Percentiles rank a stretch among this genome's conserved stretches.
Conservation (phyloP, 2,329 filamentous ascomycete genomes). For the Talaromyces sp. region DNA sequence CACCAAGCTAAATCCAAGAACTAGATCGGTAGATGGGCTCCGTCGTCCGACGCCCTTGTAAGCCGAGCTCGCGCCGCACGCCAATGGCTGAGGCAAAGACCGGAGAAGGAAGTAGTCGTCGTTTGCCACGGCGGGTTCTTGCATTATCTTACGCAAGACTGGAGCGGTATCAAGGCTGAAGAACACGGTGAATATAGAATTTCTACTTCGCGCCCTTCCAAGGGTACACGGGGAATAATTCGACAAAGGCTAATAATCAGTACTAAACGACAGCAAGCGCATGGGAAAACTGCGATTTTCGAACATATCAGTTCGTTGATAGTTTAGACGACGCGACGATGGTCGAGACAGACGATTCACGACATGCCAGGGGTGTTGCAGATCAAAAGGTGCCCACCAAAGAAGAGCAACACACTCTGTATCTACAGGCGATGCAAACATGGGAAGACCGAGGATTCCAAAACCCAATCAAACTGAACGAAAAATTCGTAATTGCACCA, state of each 20-base stretch:
- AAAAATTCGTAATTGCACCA: background rate
- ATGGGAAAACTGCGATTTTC: conserved; percentile 19
- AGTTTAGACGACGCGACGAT: conserved; percentile 15
- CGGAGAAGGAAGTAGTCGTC: conserved; percentile 21
- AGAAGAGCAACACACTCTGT: conserved; percentile 14
- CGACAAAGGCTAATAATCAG: background rate
- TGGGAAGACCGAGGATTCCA: conserved; percentile 20
- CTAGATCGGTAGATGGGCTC: conserved; percentile 17
- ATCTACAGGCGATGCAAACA: conserved; percentile 17
- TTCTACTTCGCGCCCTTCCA: background rate
- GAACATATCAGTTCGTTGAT: conserved; percentile 15
- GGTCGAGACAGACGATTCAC: conserved; percentile 18
- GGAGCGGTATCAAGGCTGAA: conserved; percentile 17
- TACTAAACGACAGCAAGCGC: conserved; percentile 12
- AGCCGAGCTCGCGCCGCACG: conserved; percentile 17
- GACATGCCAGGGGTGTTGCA: conserved; percentile 13
- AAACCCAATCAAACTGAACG: conserved; percentile 19
- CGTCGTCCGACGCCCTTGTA: conserved; percentile 17
- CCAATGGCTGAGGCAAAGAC: conserved; percentile 18
- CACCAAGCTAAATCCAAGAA: background rate
- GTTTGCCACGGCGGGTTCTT: conserved; percentile 22
- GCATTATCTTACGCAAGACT: conserved; percentile 23
- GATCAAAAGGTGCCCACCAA: conserved; percentile 12
- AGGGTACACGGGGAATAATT: background rate
- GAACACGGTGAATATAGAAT: conserved; percentile 18